Evolutionary conservation across 176 grass and related monocot species (phyloP).

Genomic region (Bolboschoenus planiculmis): DNA sequence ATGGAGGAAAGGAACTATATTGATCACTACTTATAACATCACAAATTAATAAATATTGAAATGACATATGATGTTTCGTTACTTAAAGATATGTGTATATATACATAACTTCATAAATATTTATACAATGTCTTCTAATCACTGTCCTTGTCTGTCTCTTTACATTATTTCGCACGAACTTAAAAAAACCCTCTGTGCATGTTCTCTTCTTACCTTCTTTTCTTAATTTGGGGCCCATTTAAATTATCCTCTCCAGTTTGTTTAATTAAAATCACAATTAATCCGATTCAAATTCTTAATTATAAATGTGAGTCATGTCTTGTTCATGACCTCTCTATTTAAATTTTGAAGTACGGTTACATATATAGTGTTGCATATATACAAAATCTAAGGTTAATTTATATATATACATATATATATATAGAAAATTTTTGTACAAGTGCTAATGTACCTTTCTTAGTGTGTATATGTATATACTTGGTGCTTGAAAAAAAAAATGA

Average conservation of each 20-base stretch:
- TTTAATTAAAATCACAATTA: background rate
- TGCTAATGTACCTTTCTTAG: conserved; percentile 1
- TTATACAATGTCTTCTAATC: background rate
- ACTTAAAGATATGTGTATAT: too few species aligned
- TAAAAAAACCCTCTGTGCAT: conserved; percentile 12
- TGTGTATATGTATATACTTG: background rate
- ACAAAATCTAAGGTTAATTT: background rate
- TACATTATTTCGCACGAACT: conserved; percentile 23
- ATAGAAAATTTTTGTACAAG: background rate
- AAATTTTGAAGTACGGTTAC: background rate
- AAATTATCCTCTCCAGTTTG: background rate
- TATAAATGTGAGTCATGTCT: conserved; percentile 4
- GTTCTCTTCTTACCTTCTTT: background rate
- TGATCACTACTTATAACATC: conserved; percentile 2
- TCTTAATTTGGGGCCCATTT: background rate
- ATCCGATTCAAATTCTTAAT: background rate
- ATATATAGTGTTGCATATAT: background rate
- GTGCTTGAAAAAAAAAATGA: background rate
- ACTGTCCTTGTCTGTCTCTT: conserved; percentile 2
- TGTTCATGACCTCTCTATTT: background rate
- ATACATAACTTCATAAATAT: background rate
- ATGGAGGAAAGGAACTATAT: background rate
- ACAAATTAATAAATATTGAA: conserved; percentile 1
- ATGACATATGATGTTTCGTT: background rate
- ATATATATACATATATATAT: background rate